These are phyloP conservation scores for Bipolaris zeicola DNA, from an alignment of 2,329 filamentous ascomycete species.

Conservation along the genomic window DNA sequence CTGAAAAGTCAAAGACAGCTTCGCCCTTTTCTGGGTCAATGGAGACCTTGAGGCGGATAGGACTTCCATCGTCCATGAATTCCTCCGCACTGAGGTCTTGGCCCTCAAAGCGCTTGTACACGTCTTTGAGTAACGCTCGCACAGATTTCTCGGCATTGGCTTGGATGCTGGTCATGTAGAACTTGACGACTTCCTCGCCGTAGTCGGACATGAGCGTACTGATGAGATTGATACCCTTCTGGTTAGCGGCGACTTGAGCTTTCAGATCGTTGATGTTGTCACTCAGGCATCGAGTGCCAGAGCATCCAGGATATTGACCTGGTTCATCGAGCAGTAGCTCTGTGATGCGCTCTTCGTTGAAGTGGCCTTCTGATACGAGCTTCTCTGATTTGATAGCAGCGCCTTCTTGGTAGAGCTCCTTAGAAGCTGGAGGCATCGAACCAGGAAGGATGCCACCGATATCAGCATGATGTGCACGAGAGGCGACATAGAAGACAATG, in stretches of 20 bases:
- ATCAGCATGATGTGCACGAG: conserved; percentile 80
- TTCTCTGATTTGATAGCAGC: conserved; percentile 64
- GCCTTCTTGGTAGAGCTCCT: conserved; percentile 63
- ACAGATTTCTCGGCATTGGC: conserved; percentile 79
- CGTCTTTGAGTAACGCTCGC: conserved; percentile 71
- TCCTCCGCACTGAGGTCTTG: conserved; percentile 75
- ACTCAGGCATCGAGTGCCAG: conserved; percentile 75
- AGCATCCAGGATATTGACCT: conserved; percentile 74
- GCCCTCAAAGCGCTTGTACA: conserved; percentile 71
- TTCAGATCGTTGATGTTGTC: conserved; percentile 89
- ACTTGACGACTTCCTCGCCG: conserved; percentile 75
- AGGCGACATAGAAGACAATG: conserved; percentile 83
- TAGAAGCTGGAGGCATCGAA: conserved; percentile 79
- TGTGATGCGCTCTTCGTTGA: conserved; percentile 77
- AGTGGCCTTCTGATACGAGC: conserved; percentile 75
- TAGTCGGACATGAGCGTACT: conserved; percentile 77
- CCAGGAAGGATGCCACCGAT: conserved; percentile 84
- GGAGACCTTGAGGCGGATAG: conserved; percentile 74
- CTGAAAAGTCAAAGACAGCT: conserved; percentile 77
- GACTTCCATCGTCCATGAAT: conserved; percentile 86
- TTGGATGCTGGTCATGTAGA: conserved; percentile 85
- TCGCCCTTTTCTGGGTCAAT: conserved; percentile 77
- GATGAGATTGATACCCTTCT: conserved; percentile 82
- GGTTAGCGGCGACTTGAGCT: conserved; percentile 84
- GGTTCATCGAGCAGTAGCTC: conserved; percentile 75